Evolutionary conservation across 352 stramenopile species (phyloP), one percentile per base, ranked within the genome.

Genomic region (Phytophthora pistaciae): DNA sequence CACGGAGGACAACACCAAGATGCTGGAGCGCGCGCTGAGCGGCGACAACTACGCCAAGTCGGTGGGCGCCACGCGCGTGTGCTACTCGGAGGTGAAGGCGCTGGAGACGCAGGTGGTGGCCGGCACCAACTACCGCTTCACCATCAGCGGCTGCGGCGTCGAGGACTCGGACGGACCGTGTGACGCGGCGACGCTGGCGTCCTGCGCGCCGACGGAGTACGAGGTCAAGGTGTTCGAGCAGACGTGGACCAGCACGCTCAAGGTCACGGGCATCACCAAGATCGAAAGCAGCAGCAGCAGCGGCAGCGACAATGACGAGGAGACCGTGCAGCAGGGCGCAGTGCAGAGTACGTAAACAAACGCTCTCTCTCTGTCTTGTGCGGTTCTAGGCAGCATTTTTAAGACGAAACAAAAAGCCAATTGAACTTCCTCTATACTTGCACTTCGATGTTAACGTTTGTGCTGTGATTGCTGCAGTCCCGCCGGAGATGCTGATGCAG

Each of bases 111-210:
- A 96, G 56, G 83, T 91, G 42, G 88, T 96, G 44, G 74, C 87
- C 1, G 88, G 88, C 25, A 92, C 73, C 56, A 96, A 94, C 75
- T 96, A 93, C 72, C 75, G 77, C 64, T 93, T 92, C 62, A 66
- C 82, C 60, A 80, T 93, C 33, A 56, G 71, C 21, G 88, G 85
- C 21, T 93, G 87, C 65, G 23, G 53, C 16, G 82, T 85, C 25
- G 59, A 44, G 40, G 56, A 67, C 52, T 78, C 72, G 57, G 80
- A 81, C 29, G 84, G 84, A 29, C 69, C 62, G 40, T 92, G 87
- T 66, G 65, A 56, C 1, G 50, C 27, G 5, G 50, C 44, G 13
- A 77, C 75, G 58, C 60, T 79, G 62, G 65, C 65, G 50, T 56
- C 65, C 40, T 83, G 77, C 55, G 31, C 64, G 57, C 64, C 64